Percentiles rank a stretch among this genome's conserved stretches.
phyloP scores from a whole-genome alignment of 2,329 filamentous ascomycete species.

The Fusarium pseudoanthophilum region DNA sequence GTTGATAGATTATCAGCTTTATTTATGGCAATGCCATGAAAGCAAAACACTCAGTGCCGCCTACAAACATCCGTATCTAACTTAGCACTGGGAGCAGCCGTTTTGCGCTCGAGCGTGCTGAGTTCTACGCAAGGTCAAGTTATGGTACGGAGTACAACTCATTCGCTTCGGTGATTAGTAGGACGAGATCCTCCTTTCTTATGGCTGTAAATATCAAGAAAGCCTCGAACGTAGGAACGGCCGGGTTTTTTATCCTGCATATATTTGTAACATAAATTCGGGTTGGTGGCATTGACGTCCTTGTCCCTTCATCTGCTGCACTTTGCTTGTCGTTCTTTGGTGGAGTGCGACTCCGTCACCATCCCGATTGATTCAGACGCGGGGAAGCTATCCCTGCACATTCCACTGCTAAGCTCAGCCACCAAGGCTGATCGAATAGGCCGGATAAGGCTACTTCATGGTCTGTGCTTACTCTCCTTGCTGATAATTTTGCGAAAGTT shows the following conservation, averaged over 20 bases:
- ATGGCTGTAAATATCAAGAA: not conserved
- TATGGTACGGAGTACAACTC: not conserved
- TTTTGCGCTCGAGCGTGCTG: not conserved
- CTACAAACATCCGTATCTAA: not conserved
- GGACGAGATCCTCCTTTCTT: not conserved
- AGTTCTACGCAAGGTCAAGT: slow-evolving; percentile 7
- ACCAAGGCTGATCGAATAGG: slow-evolving; percentile 31
- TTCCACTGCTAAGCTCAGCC: slow-evolving; percentile 5
- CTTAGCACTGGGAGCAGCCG: not conserved
- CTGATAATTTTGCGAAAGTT: slow-evolving; percentile 9
- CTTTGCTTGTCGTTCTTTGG: slow-evolving; percentile 1
- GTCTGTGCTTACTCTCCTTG: slow-evolving; percentile 20
- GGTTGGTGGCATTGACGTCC: slow-evolving; percentile 1
- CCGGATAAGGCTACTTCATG: slow-evolving; percentile 23
- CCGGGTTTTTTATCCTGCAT: not conserved
- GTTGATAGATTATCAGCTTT: not conserved
- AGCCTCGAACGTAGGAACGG: not conserved
- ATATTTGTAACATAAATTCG: not conserved
- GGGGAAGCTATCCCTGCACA: not conserved
- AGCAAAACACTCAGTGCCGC: not conserved
- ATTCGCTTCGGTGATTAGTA: not conserved
- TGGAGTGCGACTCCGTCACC: slow-evolving; percentile 2
- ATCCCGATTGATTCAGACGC: slow-evolving; percentile 17
- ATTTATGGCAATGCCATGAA: not conserved
- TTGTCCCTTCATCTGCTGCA: slow-evolving; percentile 35